phyloP scores from a whole-genome alignment of 805 yeast species.

The Ogataea nitratoaversa region DNA sequence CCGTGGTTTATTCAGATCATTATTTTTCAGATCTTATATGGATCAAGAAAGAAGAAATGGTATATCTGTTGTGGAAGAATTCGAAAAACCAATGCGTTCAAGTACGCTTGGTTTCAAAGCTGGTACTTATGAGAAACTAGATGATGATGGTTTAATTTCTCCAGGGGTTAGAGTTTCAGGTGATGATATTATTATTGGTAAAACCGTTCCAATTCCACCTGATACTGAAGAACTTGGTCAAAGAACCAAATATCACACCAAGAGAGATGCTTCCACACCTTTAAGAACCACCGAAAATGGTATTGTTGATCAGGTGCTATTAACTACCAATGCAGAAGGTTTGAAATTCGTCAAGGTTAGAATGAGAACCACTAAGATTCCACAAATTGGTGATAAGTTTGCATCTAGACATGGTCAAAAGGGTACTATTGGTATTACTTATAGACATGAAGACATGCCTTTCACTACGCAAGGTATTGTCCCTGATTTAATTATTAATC shows the following conservation, averaged over 20 bases:
- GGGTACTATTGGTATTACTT: constrained; percentile 99
- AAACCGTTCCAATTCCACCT: constrained; percentile 98
- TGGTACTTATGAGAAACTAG: constrained; percentile 96
- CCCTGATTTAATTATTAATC: constrained; percentile 96
- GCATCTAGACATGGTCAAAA: constrained; percentile 99
- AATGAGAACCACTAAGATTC: constrained; percentile 97
- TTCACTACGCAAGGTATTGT: constrained; percentile 93
- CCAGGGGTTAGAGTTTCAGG: constrained; percentile 99
- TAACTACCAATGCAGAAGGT: constrained; percentile 98
- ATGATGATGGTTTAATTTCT: constrained; percentile 95
- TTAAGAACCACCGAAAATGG: constrained; percentile 95
- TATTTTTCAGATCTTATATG: constrained; percentile 96
- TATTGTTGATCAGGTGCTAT: constrained; percentile 94
- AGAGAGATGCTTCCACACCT: constrained; percentile 98
- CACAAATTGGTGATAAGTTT: constrained; percentile 98
- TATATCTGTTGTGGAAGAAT: constrained; percentile 96
- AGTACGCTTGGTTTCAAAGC: constrained; percentile 94
- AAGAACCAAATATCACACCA: constrained; percentile 96
- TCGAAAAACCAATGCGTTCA: constrained; percentile 93
- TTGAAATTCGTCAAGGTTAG: constrained; percentile 95
- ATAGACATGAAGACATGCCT: constrained; percentile 98
- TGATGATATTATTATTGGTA: constrained; percentile 97
- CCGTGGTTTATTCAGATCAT: constrained; percentile 91
- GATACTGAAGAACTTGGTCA: constrained; percentile 98
- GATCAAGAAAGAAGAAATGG: constrained; percentile 98